Evolutionary conservation across 805 yeast genomes (phyloP), one percentile per base, ranked within the genome.

Genomic region (Metschnikowia reukaufii): DNA sequence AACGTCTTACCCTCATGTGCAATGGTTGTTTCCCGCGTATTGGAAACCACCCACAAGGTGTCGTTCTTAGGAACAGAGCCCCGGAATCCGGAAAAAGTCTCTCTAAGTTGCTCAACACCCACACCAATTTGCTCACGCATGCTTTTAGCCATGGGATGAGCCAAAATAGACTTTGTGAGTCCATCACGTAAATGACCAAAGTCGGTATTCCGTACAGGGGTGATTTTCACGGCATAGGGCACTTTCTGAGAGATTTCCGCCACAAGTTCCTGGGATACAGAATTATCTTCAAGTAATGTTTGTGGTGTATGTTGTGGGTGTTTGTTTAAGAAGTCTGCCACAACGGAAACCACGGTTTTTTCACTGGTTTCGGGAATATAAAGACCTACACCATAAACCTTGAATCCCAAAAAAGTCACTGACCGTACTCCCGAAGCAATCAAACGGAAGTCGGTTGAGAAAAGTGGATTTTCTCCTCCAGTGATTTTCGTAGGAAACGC

Each of bases 161-260:
- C 85, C 63, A 84, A 72, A 39, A 88, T 78, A 16, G 96, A 82
- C 62, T 91, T 84, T 40, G 89, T 78, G 50, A 94, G 78, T 0
- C 98, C 98, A 61, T 94, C 98, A 54, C 86, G 79, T 59, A 92
- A 67, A 62, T 94, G 98, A 52, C 82, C 82, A 66, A 86, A 90
- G 66, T 92, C 97, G 0, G 98, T 92, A 64, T 87, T 89, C 61
- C 97, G 79, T 15, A 85, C 82, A 0, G 99, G 97, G 9, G 86
- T 83, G 48, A 92, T 84, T 52, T 96, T 74, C 20, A 90, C 84
- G 37, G 83, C 71, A 55, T 89, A 76, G 47, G 82, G 77, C 30
- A 85, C 78, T 12, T 82, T 79, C 9, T 79, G 65, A 36, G 78
- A 80, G 39, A 91, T 67, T 45, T 77, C 73, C 16, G 77, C 74